These are phyloP conservation scores for Fusarium cicatricum DNA, from an alignment of 2,329 filamentous ascomycete genomes.

Conservation along the genomic window DNA sequence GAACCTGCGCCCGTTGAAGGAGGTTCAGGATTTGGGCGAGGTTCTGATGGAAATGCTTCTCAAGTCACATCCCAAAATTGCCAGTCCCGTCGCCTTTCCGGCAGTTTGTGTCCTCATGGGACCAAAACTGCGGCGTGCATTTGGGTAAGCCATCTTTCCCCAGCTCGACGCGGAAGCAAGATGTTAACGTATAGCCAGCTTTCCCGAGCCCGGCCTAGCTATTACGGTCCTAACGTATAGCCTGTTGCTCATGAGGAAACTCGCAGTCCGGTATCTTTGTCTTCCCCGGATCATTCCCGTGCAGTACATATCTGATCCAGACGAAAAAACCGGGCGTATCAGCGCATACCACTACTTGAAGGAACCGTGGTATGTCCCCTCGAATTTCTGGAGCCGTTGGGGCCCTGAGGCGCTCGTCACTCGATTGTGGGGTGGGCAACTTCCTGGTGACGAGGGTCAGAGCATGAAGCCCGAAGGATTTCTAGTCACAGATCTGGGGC, in stretches of 20 bases:
- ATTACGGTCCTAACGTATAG: conserved; percentile 52
- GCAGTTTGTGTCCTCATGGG: conserved; percentile 69
- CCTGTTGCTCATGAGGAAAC: conserved; percentile 60
- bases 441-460: conserved; percentile 54
- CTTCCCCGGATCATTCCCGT: conserved; percentile 63
- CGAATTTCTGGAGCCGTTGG: conserved; percentile 69
- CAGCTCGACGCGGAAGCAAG: neutral
- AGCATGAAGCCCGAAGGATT: conserved; percentile 60
- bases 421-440: conserved; percentile 52
- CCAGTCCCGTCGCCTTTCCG: conserved; percentile 58
- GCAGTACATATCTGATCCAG: conserved; percentile 54
- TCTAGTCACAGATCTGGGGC: conserved; percentile 68
- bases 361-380: conserved; percentile 71
- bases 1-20: conserved; percentile 62
- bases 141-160: conserved; percentile 59
- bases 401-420: conserved; percentile 62
- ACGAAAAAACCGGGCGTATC: conserved; percentile 62
- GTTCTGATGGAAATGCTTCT: conserved; percentile 69
- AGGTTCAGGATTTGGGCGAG: conserved; percentile 62
- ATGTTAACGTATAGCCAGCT: conserved; percentile 44
- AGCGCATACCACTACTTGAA: conserved; percentile 62
- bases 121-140: conserved; percentile 68
- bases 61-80: conserved; percentile 57
- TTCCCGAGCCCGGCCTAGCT: conserved; percentile 53
- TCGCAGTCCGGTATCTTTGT: conserved; percentile 64